phyloP scores from a whole-genome alignment of 2,329 filamentous ascomycete species.

The Dichotomopilus funicola region DNA sequence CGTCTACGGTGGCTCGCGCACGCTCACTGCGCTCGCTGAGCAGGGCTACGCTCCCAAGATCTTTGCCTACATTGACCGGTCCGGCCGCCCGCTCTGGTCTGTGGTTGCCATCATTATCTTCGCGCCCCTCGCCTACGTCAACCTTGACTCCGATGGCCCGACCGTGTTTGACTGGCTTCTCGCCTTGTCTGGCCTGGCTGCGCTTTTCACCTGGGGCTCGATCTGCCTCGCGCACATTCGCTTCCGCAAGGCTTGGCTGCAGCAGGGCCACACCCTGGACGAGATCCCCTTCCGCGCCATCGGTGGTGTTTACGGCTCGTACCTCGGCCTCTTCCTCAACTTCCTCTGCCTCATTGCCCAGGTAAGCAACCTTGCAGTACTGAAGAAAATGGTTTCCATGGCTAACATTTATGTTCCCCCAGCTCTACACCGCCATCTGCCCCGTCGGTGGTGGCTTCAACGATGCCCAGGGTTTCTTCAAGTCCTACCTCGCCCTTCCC shows the following conservation, averaged over 20 bases:
- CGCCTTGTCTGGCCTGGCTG: slow-evolving; percentile 55
- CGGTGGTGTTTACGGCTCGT: slow-evolving; percentile 57
- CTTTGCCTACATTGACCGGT: slow-evolving; percentile 48
- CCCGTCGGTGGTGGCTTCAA: slow-evolving; percentile 32
- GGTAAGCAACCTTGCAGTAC: slow-evolving; percentile 26
- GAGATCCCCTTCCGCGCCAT: slow-evolving; percentile 58
- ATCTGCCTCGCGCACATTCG: slow-evolving; percentile 61
- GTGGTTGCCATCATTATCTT: slow-evolving; percentile 41
- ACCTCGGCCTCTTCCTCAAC: slow-evolving; percentile 52
- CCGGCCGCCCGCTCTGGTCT: slow-evolving; percentile 44
- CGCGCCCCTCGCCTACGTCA: slow-evolving; percentile 43
- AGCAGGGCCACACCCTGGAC: slow-evolving; percentile 53
- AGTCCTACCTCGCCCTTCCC: slow-evolving; percentile 45
- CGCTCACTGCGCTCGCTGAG: slow-evolving; percentile 48
- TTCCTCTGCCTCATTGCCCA: slow-evolving; percentile 47
- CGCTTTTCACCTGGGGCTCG: slow-evolving; percentile 60
- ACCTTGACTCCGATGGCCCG: slow-evolving; percentile 38
- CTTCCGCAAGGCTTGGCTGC: slow-evolving; percentile 56
- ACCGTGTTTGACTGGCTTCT: slow-evolving; percentile 59
- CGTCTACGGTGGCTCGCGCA: slow-evolving; percentile 51
- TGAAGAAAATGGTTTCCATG: neutral
- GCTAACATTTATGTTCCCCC: neutral
- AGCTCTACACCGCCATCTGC: slow-evolving; percentile 45
- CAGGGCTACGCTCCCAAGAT: slow-evolving; percentile 49
- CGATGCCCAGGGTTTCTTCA: slow-evolving; percentile 46